Base-by-base conservation (phyloP, 768 basidiomycete species). In the Termitomyces eurrhizus region DNA sequence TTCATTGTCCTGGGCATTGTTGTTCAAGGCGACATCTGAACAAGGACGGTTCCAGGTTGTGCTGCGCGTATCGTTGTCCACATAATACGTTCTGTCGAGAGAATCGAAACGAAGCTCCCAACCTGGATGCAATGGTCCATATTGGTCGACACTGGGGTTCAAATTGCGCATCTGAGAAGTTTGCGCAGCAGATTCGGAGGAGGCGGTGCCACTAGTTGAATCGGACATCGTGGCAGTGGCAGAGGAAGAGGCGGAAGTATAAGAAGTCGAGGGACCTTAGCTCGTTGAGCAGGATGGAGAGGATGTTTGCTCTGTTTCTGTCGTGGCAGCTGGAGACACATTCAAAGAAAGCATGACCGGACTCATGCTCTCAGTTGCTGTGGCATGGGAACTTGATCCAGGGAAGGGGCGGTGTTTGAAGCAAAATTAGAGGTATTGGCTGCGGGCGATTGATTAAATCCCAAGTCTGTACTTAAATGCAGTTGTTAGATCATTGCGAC, bases 101-200 rank as follows among this genome's bases (percentile, higher is more conserved):
- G 97, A 95, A 75, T 99, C 97, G 58, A 95, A 92, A 49, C 97
- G 91, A 62, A 97, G 85, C 74, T 99, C 97, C 97, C 97, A 99
- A 3, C 95, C 94, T 32, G 80, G 73, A 3, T 97, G 95, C 26
- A 99, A 78, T 35, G 92, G 85, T 4, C 97, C 97, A 64, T 86
- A 92, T 67, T 98, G 95, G 75, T 99, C 97, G 50, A 93, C 91
- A 62, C 89, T 90, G 14, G 97, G 93, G 70, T 96, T 95, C 78
- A 98, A 97, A 70, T 93, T 95, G 67, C 87, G 86, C 70, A 83
- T 83, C 65, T 83, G 83, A 11, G 79, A 72, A 66, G 73, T 79
- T 64, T 82, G 82, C 21, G 82, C 73, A 14, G 79, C 71, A 18
- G 76, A 69, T 3, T 75, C 78, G 4, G 83, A 68, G 8, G 81